Evolutionary conservation across 1,139 yeast species (phyloP).

Genomic region (Candida freyschussii): DNA sequence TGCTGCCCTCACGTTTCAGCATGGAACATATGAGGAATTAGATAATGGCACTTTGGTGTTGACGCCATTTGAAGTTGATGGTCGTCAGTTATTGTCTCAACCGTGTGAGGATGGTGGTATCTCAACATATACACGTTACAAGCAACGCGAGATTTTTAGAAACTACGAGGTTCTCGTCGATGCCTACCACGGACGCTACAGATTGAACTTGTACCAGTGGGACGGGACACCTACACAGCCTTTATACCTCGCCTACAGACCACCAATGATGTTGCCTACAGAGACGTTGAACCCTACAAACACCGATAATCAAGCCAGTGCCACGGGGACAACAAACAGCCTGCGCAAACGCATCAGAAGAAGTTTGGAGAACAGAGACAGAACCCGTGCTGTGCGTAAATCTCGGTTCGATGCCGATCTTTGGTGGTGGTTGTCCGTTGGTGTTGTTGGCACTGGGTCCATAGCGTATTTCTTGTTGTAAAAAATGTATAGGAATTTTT

Average conservation of each 20-base stretch:
- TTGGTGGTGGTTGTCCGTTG: conserved; percentile 38
- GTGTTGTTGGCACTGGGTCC: conserved; percentile 21
- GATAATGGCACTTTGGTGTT: conserved; percentile 65
- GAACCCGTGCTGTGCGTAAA: conserved; percentile 65
- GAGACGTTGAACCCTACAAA: conserved; percentile 82
- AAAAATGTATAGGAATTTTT: too few relatives aligned
- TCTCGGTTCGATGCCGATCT: conserved; percentile 41
- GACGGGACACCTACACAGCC: conserved; percentile 88
- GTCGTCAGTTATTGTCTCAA: conserved; percentile 82
- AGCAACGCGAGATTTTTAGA: conserved; percentile 57
- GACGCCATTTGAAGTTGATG: conserved; percentile 80
- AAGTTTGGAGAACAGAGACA: conserved; percentile 72
- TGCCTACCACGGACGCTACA: conserved; percentile 76
- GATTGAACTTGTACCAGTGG: conserved; percentile 67
- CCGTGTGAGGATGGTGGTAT: conserved; percentile 64
- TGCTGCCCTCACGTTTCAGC: conserved; percentile 82
- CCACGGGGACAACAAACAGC: conserved; percentile 27
- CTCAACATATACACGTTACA: conserved; percentile 68
- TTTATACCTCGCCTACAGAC: conserved; percentile 82
- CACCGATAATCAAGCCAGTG: conserved; percentile 33
- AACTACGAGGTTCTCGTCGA: conserved; percentile 61
- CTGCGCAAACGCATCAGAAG: conserved; percentile 53
- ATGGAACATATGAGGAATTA: conserved; percentile 67
- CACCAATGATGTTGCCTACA: conserved; percentile 96
- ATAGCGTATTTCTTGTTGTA: conserved; percentile 17